Base-by-base conservation (phyloP, 176 grass and related monocot genomes). In the Aegilops umbellulata region DNA sequence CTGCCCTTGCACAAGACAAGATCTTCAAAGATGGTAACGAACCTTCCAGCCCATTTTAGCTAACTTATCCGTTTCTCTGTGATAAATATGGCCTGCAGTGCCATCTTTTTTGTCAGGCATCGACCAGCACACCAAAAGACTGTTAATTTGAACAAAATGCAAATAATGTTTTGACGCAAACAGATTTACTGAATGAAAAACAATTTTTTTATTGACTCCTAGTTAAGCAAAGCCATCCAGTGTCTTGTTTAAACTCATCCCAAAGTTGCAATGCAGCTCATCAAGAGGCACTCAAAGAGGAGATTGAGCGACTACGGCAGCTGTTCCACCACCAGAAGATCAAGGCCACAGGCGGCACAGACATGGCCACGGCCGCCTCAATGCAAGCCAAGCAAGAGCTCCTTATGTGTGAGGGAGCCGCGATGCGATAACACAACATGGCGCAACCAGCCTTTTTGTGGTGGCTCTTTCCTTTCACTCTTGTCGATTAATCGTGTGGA, bases 21-120 rank as follows among this genome's bases (percentile, higher is more conserved):
- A 94, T 99, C 75, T 99, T 96, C 78, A 99, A 99, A 85, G 97
- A 99, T 74, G 97, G 97, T 99, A 89, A 31, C 23, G 58, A 14
- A 60, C 22, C 77, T 63, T 36, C 47, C 17, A 47, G 17, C 10
- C 39, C 62, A 61, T 34, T 9, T 55, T 41, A 14, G 3, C 24
- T 32, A 74, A n/a, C 77, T 86, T 77, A 3, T 53, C 7, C 8
- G 10, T 36, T 79, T 23, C 57, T 57, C 20, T 26, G 15, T 6
- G 27, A 8, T 8, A 60, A 47, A 19, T 19, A 42, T 19, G 53
- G 34, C 24, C 5, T 57, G 11, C 22, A 3, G 3, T 53, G 26
- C 8, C 31, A 13, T 39, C 11, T 60, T 13, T 22, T 47, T 36
- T 47, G 80, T 47, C 36, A 17, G 3, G 2, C 30, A 83, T 3